Percentiles rank a stretch among this genome's conserved stretches.
Conservation (phyloP, 2,329 filamentous ascomycete species). For the Drechslerella stenobrocha region DNA sequence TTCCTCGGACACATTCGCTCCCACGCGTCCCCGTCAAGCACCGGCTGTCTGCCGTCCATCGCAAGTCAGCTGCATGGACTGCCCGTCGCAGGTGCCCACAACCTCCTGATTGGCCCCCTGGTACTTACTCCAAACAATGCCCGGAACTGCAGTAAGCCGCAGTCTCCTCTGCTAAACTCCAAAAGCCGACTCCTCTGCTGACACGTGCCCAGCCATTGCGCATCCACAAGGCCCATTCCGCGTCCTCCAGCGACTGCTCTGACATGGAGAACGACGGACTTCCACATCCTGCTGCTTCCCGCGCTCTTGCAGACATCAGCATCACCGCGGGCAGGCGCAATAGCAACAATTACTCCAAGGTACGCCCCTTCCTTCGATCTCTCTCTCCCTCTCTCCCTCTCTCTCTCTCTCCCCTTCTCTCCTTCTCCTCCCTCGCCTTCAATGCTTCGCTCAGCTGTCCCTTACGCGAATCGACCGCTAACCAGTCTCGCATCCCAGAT, state of each 20-base stretch:
- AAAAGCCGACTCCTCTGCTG: background rate
- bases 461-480: background rate
- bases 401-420: background rate
- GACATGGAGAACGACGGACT: conserved; percentile 66
- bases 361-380: conserved; percentile 60
- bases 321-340: conserved; percentile 84
- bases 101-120: background rate
- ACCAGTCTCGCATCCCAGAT: conserved; percentile 7
- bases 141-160: conserved; percentile 7
- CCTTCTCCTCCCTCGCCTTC: background rate
- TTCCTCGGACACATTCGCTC: background rate
- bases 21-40: background rate
- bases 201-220: conserved; percentile 70
- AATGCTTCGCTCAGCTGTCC: conserved; percentile 3
- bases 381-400: conserved; percentile 48
- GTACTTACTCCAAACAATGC: background rate
- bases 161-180: background rate
- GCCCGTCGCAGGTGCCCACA: background rate
- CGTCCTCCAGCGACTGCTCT: conserved; percentile 53
- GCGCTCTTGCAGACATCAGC: conserved; percentile 85
- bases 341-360: conserved; percentile 74
- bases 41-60: too few species aligned
- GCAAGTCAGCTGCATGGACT: background rate
- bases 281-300: conserved; percentile 63
- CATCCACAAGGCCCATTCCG: conserved; percentile 71